These are phyloP conservation scores for Leccinum subgranulosum DNA, from an alignment of 768 basidiomycete species.

Conservation along the genomic window DNA sequence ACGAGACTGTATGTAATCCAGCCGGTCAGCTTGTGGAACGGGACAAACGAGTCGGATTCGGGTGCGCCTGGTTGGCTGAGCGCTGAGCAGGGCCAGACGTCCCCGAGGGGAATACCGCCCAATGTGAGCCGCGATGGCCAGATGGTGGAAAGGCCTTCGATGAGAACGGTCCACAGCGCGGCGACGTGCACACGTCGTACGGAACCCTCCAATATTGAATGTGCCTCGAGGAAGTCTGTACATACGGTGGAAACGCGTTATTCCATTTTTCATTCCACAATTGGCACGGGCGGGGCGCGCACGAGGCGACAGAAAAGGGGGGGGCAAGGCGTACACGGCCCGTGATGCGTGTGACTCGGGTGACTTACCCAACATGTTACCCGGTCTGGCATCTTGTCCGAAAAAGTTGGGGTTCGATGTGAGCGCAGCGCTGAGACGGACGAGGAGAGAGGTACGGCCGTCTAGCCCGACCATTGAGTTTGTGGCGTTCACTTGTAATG, in stretches of 20 bases:
- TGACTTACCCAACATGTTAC: conserved; percentile 69
- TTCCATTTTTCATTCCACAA: neutral
- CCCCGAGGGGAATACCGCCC: conserved; percentile 72
- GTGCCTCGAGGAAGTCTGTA: conserved; percentile 64
- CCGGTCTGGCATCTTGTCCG: conserved; percentile 70
- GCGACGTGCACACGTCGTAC: conserved; percentile 61
- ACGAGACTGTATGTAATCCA: conserved; percentile 93
- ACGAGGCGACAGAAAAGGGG: neutral
- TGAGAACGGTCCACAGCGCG: conserved; percentile 77
- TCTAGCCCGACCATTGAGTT: conserved; percentile 93
- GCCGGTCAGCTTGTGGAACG: conserved; percentile 94
- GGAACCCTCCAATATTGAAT: conserved; percentile 43
- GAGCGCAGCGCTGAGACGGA: conserved; percentile 71
- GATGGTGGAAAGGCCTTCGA: conserved; percentile 79
- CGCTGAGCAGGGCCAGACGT: conserved; percentile 86
- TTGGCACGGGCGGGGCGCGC: neutral
- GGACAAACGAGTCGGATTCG: conserved; percentile 67
- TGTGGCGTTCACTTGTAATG: conserved; percentile 72
- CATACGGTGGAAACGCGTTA: neutral
- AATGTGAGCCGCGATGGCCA: conserved; percentile 81
- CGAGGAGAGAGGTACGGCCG: conserved; percentile 76
- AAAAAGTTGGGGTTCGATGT: conserved; percentile 64
- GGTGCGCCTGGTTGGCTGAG: conserved; percentile 30
- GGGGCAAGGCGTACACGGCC: neutral
- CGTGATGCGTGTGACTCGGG: neutral